Evolutionary conservation across 2,329 filamentous ascomycete genomes (phyloP).

Genomic region (Lojkania enalia): DNA sequence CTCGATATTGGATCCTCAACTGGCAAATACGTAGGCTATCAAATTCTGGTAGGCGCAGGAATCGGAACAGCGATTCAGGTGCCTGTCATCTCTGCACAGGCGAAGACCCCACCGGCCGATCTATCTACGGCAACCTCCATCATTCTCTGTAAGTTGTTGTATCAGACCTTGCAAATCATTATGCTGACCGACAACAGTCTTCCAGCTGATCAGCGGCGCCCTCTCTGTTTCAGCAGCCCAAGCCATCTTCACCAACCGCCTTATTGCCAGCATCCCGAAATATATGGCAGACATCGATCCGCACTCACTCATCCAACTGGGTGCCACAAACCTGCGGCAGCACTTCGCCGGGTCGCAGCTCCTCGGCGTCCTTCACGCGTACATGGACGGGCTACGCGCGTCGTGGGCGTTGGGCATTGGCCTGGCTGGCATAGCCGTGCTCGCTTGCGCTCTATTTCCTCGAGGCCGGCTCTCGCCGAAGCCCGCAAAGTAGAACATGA

Average conservation of each 20-base stretch:
- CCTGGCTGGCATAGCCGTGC: slow-evolving; percentile 31
- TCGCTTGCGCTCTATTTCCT: neutral
- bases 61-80: slow-evolving; percentile 23
- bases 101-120: slow-evolving; percentile 32
- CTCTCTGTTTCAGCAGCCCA: slow-evolving; percentile 46
- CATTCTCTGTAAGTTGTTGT: too few species aligned
- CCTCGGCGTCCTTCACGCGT: slow-evolving; percentile 49
- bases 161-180: too few species aligned
- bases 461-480: neutral
- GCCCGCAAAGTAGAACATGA: too few species aligned
- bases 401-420: slow-evolving; percentile 42
- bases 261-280: slow-evolving; percentile 15
- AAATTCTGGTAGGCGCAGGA: slow-evolving; percentile 48
- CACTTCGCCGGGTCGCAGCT: slow-evolving; percentile 36
- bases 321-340: neutral
- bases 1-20: slow-evolving; percentile 38
- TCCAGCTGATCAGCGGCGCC: slow-evolving; percentile 46
- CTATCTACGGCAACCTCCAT: slow-evolving; percentile 41
- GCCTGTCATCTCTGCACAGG: slow-evolving; percentile 40
- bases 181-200: too few species aligned
- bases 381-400: slow-evolving; percentile 48
- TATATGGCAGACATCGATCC: neutral
- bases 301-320: neutral
- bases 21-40: slow-evolving; percentile 50
- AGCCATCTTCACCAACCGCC: slow-evolving; percentile 41